Conservation (phyloP, 108 stramenopile species). For the Phaeodactylum tricornutum region DNA sequence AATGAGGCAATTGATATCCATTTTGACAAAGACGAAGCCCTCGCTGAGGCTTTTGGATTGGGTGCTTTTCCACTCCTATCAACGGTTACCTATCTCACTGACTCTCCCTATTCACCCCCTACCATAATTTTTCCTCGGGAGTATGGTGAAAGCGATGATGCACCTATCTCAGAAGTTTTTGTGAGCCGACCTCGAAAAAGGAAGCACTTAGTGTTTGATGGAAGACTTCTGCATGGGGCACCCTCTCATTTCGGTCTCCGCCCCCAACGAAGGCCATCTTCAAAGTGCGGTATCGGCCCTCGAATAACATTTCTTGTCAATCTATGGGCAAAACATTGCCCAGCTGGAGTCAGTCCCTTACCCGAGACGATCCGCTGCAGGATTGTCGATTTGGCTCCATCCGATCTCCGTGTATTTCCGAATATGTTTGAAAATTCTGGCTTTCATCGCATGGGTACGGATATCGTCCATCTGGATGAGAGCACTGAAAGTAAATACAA, state of each 20-base stretch:
- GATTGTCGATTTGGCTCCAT: too few species aligned
- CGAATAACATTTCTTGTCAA: slow-evolving; percentile 89
- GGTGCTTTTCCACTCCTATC: slow-evolving; percentile 77
- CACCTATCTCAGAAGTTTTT: slow-evolving; percentile 35
- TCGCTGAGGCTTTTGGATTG: slow-evolving; percentile 72
- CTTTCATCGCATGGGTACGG: too few species aligned
- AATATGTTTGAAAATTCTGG: too few species aligned
- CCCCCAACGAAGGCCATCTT: background rate
- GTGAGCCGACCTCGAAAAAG: slow-evolving; percentile 57
- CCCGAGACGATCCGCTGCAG: slow-evolving; percentile 23
- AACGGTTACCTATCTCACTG: slow-evolving; percentile 82
- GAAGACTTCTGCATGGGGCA: slow-evolving; percentile 81
- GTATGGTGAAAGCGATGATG: slow-evolving; percentile 56
- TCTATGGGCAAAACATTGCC: slow-evolving; percentile 58
- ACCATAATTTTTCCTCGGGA: slow-evolving; percentile 62
- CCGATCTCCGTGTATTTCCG: too few species aligned
- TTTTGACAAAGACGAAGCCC: slow-evolving; percentile 84
- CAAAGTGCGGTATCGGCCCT: background rate
- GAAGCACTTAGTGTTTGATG: slow-evolving; percentile 87
- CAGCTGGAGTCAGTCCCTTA: slow-evolving; percentile 38
- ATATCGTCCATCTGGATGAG: too few species aligned
- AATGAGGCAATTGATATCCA: slow-evolving; percentile 65
- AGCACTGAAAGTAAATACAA: too few species aligned
- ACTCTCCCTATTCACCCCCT: slow-evolving; percentile 14
- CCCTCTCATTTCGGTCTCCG: slow-evolving; percentile 46